These are phyloP conservation scores for Amphibolis antarctica DNA, from an alignment of 106 monocot species.

Conservation along the genomic window DNA sequence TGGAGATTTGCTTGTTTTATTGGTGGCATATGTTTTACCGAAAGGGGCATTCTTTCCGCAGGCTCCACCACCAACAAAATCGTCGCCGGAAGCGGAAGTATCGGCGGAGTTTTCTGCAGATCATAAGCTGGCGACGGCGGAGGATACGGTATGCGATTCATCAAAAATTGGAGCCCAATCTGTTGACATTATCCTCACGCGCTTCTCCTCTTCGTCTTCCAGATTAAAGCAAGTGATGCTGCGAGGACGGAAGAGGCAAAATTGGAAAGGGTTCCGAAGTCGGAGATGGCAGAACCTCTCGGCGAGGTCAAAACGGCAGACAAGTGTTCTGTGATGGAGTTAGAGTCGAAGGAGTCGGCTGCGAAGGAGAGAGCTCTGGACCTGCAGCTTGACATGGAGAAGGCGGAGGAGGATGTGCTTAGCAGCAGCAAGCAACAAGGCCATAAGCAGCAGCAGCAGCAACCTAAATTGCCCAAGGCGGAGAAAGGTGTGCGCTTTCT, in stretches of 20 bases:
- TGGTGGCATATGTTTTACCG: not conserved
- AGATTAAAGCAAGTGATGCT: constrained; percentile 18
- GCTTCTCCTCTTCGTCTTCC: not conserved
- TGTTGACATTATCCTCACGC: not conserved
- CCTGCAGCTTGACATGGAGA: constrained; percentile 53
- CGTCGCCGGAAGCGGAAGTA: constrained; percentile 46
- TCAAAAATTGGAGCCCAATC: not conserved
- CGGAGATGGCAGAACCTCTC: constrained; percentile 12
- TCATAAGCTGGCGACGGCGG: constrained; percentile 16
- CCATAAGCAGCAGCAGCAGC: constrained; percentile 26
- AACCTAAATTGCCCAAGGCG: constrained; percentile 24
- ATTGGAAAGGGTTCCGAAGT: constrained; percentile 12
- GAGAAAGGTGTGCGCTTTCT: constrained; percentile 14
- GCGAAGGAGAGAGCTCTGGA: constrained; percentile 34
- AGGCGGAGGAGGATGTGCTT: constrained; percentile 28
- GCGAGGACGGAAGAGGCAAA: constrained; percentile 26
- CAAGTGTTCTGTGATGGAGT: constrained; percentile 13
- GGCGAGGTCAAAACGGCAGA: constrained; percentile 19
- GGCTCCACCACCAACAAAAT: constrained; percentile 77
- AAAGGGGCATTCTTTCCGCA: constrained; percentile 8
- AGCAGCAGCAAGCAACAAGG: constrained; percentile 20
- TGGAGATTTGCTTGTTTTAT: not conserved
- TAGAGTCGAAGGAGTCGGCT: constrained; percentile 14
- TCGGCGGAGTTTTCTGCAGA: constrained; percentile 16
- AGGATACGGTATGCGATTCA: constrained; percentile 37